These are phyloP conservation scores for Irpex rosettiformis DNA, from an alignment of 1,284 basidiomycete genomes.

Conservation along the genomic window DNA sequence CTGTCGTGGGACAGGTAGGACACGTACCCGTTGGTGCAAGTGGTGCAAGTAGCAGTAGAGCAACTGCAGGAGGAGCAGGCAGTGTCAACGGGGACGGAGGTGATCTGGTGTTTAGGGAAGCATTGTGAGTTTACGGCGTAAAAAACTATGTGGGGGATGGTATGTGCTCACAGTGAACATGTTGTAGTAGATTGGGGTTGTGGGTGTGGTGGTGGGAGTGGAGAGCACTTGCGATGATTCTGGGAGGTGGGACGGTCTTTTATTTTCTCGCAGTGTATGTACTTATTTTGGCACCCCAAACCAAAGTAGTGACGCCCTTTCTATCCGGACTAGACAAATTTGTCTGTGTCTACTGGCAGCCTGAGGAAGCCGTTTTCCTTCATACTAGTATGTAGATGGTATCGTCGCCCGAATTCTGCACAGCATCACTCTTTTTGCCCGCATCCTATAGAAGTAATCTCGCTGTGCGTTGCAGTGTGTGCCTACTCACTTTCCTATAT, in stretches of 20 bases:
- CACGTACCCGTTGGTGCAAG: background rate
- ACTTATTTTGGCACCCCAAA: background rate
- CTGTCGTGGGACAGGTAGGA: too few relatives aligned
- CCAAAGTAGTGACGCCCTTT: background rate
- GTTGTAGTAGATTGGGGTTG: background rate
- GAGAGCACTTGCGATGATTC: background rate
- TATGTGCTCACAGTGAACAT: background rate
- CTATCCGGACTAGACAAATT: background rate
- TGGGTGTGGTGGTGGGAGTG: background rate
- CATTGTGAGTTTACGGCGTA: too few relatives aligned
- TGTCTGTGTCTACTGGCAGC: too few relatives aligned
- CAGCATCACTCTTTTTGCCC: too few relatives aligned
- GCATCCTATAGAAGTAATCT: too few relatives aligned
- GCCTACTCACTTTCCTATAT: background rate
- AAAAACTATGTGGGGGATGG: too few relatives aligned
- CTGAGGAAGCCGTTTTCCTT: too few relatives aligned
- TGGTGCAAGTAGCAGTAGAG: background rate
- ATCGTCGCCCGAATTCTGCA: background rate
- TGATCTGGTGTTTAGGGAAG: too few relatives aligned
- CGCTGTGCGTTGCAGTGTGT: too few relatives aligned
- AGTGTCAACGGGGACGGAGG: background rate
- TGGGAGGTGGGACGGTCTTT: background rate
- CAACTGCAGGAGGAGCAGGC: background rate
- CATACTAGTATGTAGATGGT: too few relatives aligned
- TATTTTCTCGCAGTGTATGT: background rate